Evolutionary conservation across 1,284 basidiomycete species (phyloP).

Genomic region (Naganishia sp.): DNA sequence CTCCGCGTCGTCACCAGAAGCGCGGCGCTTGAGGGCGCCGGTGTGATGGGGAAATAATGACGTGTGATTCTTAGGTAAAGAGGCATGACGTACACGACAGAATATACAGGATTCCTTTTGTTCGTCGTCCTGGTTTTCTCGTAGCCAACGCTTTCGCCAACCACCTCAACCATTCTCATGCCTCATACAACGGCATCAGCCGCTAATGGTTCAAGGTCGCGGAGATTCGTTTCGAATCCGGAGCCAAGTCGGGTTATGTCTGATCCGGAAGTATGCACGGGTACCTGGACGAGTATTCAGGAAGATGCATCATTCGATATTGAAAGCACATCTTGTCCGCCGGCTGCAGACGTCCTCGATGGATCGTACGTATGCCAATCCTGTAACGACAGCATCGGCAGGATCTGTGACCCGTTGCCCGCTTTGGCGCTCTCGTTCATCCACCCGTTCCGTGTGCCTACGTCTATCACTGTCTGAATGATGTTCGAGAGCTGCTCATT

Average conservation of each 20-base stretch:
- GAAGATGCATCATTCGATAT: slow-evolving; percentile 20
- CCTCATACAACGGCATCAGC: too few relatives aligned
- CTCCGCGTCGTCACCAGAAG: slow-evolving; percentile 2
- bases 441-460: slow-evolving; percentile 30
- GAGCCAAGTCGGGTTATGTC: too few relatives aligned
- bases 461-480: slow-evolving; percentile 27
- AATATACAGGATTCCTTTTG: too few relatives aligned
- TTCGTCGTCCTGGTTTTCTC: too few relatives aligned
- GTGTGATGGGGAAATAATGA: too few relatives aligned
- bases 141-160: too few relatives aligned
- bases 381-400: slow-evolving; percentile 20
- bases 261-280: too few relatives aligned
- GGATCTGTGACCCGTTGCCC: neutral
- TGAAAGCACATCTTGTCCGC: neutral
- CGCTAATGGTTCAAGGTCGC: too few relatives aligned
- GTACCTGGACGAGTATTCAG: neutral
- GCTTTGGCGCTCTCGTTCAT: neutral
- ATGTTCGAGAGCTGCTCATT: slow-evolving; percentile 24
- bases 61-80: too few relatives aligned
- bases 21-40: neutral
- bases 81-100: too few relatives aligned
- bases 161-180: too few relatives aligned
- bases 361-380: slow-evolving; percentile 28
- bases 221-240: too few relatives aligned
- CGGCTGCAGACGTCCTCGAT: slow-evolving; percentile 1